A percentile compares a stretch with the other conserved stretches of the same genome.
Conservation (phyloP, 1,284 basidiomycete species). For the Heterobasidion occidentale region DNA sequence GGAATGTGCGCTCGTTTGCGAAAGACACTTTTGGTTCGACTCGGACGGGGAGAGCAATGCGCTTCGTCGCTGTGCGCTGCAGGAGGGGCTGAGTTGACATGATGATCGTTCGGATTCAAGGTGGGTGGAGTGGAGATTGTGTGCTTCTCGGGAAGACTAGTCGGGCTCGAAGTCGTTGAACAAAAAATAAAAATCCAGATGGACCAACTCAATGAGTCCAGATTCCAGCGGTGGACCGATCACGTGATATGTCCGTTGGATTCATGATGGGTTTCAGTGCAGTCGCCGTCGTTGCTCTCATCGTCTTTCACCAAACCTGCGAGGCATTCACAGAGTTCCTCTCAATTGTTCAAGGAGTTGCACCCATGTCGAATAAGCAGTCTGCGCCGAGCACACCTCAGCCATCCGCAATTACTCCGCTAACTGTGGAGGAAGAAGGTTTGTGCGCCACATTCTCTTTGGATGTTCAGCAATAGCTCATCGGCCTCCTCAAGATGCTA, state of each 20-base stretch:
- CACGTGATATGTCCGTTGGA: not conserved
- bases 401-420: slow-evolving; percentile 28
- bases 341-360: too few species aligned
- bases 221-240: not conserved
- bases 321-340: too few species aligned
- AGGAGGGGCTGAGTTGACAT: slow-evolving; percentile 99
- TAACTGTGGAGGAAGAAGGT: slow-evolving; percentile 68
- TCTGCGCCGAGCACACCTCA: not conserved
- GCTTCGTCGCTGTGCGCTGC: slow-evolving; percentile 91
- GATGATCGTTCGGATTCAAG: slow-evolving; percentile 7
- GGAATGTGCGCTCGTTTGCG: slow-evolving; percentile 91
- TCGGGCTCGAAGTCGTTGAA: not conserved
- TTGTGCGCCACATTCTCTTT: slow-evolving; percentile 5
- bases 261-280: too few species aligned
- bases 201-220: not conserved
- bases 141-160: not conserved
- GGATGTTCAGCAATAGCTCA: not conserved
- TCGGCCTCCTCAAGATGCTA: slow-evolving; percentile 41
- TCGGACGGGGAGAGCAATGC: slow-evolving; percentile 90
- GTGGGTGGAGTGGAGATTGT: slow-evolving; percentile 9
- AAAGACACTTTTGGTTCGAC: slow-evolving; percentile 95
- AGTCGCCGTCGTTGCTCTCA: too few species aligned
- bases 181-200: not conserved
- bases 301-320: too few species aligned
- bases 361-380: not conserved